These are phyloP conservation scores for Leptomonas seymouri DNA, from an alignment of 208 protist genomes.

Conservation along the genomic window DNA sequence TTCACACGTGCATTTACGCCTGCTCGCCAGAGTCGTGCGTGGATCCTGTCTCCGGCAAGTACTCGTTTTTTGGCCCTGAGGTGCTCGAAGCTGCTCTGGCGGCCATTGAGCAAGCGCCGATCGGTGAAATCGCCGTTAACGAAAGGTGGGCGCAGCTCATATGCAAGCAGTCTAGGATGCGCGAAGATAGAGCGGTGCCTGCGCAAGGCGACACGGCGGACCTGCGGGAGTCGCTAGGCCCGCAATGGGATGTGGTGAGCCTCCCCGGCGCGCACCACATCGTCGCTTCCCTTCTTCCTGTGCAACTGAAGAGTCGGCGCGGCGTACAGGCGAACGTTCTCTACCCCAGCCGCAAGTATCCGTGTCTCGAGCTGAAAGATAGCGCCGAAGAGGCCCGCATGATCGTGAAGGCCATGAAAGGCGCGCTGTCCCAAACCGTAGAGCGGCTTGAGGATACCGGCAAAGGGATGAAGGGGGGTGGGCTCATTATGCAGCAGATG, in stretches of 20 bases:
- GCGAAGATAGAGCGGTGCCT: constrained; percentile 12
- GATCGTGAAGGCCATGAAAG: constrained; percentile 56
- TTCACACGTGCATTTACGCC: constrained; percentile 85
- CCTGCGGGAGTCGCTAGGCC: constrained; percentile 40
- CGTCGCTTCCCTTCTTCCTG: constrained; percentile 66
- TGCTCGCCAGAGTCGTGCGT: constrained; percentile 72
- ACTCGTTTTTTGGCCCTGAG: constrained; percentile 70
- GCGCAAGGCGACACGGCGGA: constrained; percentile 9
- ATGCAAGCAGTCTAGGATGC: constrained; percentile 43
- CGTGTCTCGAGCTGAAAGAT: constrained; percentile 41
- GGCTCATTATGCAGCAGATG: constrained; percentile 31
- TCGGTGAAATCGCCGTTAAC: constrained; percentile 86
- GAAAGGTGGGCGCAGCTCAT: constrained; percentile 55
- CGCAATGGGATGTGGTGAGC: constrained; percentile 59
- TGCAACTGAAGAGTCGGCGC: constrained; percentile 60
- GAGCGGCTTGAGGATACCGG: constrained; percentile 27
- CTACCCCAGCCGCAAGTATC: constrained; percentile 59
- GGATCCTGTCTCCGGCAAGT: constrained; percentile 63
- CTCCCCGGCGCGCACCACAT: constrained; percentile 39
- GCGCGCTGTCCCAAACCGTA: constrained; percentile 35
- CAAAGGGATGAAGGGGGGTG: constrained; percentile 15
- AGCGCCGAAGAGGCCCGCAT: constrained; percentile 20
- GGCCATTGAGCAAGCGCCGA: constrained; percentile 46
- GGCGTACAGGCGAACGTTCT: constrained; percentile 52
- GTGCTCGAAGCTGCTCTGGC: constrained; percentile 57